Evolutionary conservation across 306 rosid genomes (phyloP).

Genomic region (apple (Malus domestica)): DNA sequence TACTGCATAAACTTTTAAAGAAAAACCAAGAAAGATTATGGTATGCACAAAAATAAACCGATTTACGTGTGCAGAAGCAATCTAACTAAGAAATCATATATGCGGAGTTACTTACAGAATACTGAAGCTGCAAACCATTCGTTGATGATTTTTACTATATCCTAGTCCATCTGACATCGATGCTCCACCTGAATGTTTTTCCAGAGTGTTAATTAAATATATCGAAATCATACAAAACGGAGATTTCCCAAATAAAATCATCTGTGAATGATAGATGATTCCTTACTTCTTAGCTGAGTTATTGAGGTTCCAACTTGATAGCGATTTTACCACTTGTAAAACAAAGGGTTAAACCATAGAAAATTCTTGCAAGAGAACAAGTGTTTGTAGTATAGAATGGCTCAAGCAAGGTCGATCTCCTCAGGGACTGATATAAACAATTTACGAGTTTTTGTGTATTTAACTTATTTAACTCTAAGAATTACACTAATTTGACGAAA

Average conservation of each 20-base stretch:
- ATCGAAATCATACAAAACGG: background rate
- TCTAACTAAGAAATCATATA: background rate
- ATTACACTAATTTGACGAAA: no score
- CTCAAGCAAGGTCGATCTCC: no score
- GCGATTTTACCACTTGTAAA: no score
- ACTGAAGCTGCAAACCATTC: slow-evolving; percentile 88
- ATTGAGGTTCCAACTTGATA: slow-evolving; percentile 51
- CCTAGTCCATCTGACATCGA: slow-evolving; percentile 87
- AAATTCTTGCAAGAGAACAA: no score
- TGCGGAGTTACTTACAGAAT: slow-evolving; percentile 45
- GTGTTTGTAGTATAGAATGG: no score
- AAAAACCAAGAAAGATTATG: background rate
- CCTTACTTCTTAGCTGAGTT: slow-evolving; percentile 66
- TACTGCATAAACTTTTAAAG: slow-evolving; percentile 29
- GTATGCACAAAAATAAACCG: no score
- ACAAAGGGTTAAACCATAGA: no score
- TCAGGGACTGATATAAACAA: no score
- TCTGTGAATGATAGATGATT: background rate
- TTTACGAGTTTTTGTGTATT: no score
- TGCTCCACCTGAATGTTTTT: slow-evolving; percentile 73
- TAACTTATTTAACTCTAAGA: no score
- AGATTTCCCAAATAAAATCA: background rate
- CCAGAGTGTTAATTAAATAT: background rate
- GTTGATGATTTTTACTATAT: slow-evolving; percentile 65
- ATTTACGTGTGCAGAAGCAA: background rate